Evolutionary conservation across 495 filamentous ascomycete genomes (phyloP).

Genomic region (Xylaria castorea): DNA sequence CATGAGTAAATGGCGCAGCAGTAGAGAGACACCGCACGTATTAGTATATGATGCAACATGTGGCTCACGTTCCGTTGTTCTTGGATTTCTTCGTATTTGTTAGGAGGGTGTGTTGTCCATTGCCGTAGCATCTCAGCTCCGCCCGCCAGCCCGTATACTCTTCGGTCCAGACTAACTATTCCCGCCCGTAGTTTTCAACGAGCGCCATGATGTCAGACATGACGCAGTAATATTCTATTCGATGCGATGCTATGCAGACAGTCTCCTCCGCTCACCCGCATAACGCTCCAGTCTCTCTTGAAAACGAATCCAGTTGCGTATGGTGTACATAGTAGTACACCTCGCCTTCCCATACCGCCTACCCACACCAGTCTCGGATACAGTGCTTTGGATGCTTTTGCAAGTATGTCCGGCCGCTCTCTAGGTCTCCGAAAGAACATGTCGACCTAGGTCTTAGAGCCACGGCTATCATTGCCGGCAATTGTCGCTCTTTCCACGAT

Average conservation of each 20-base stretch:
- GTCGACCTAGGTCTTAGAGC: background rate
- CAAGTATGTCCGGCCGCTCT: background rate
- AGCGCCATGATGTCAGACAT: background rate
- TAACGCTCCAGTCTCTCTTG: background rate
- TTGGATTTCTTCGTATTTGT: constrained; percentile 1
- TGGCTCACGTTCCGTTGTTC: background rate
- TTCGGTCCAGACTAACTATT: background rate
- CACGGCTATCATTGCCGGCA: background rate
- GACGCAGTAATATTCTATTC: background rate
- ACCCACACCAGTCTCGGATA: background rate
- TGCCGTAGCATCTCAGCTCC: background rate
- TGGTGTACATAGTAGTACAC: background rate
- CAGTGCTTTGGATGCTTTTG: background rate
- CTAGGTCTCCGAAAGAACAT: background rate
- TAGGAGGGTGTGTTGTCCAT: background rate
- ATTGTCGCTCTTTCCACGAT: background rate
- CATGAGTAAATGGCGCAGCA: background rate
- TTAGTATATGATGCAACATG: background rate
- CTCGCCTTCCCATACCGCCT: background rate
- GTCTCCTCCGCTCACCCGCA: background rate
- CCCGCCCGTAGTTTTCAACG: background rate
- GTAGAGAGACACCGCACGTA: background rate
- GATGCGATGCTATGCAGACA: background rate
- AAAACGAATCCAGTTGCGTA: background rate
- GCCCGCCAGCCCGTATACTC: background rate